Base-by-base conservation (phyloP, 2,329 filamentous ascomycete genomes). In the Chaetomiaceae sp. region DNA sequence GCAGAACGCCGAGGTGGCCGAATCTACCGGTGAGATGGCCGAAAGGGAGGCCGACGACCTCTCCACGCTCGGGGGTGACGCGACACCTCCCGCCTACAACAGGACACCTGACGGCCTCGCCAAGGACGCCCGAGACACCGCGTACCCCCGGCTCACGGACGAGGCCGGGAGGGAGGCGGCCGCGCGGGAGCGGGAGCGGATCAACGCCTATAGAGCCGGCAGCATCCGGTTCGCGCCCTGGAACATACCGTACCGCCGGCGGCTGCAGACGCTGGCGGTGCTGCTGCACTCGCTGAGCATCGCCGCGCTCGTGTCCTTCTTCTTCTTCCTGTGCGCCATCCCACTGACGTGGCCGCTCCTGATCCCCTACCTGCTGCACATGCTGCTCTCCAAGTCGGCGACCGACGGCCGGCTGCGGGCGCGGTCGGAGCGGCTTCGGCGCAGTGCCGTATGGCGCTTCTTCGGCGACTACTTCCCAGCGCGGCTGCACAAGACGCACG, bases 401-500 rank as follows among this genome's bases (percentile, higher is more conserved):
- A 85, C 81, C 2, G 84, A 88, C 40, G 91, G 91, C 34, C 79
- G 76, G 34, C 75, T 95, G 22, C 77, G 74, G 3, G 81, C 83
- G 59, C 85, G 93, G 47, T 89, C 81, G 32, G 78, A 88, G 49
- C 80, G 85, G 61, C 68, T 91, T 51, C 83, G 91, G 15, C 79
- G 76, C 11, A 76, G 85, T 39, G 79, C 79, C 24, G 69, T 95
- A 36, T 98, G 91, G 91, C 86, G 78, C 30, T 78, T 94, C 37
- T 97, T 96, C 62, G 89, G 87, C 20, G 86, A 81, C 14, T 98
- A 97, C 70, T 98, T 94, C 62, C 93, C 93, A 4, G 88, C 89
- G 38, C 79, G 78, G 47, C 75, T 98, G 32, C 89, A 97, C 69
- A 88, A 93, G 55, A 93, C 88, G 4, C 78, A 85, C 55, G 76